phyloP scores from a whole-genome alignment of 2,329 filamentous ascomycete genomes.

The Akanthomyces muscarius region DNA sequence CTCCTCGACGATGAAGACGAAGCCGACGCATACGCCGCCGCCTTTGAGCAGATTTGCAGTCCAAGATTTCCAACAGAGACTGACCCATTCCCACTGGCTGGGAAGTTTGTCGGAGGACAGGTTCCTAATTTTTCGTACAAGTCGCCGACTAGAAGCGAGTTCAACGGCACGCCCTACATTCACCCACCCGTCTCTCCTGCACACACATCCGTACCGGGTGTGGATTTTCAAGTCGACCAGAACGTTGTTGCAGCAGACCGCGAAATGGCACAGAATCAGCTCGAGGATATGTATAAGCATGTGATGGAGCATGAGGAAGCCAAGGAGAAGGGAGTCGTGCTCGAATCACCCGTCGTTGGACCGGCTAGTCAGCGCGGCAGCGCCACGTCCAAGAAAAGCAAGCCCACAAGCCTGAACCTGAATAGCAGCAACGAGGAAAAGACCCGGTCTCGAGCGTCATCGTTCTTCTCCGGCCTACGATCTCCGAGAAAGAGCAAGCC shows the following conservation, averaged over 20 bases:
- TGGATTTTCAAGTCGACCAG: conserved; percentile 71
- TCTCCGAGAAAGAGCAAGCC: conserved; percentile 54
- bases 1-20: conserved; percentile 45
- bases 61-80: conserved; percentile 23
- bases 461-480: conserved; percentile 57
- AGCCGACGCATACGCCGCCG: conserved; percentile 15
- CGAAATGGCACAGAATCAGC: conserved; percentile 71
- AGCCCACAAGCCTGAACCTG: conserved; percentile 49
- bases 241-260: conserved; percentile 70
- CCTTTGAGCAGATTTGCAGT: conserved; percentile 21
- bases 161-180: conserved; percentile 24
- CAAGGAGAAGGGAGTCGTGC: conserved; percentile 51
- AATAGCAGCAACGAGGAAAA: conserved; percentile 41
- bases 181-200: conserved; percentile 36
- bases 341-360: conserved; percentile 39
- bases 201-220: conserved; percentile 50
- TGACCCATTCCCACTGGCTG: conserved; percentile 21
- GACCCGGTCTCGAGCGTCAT: conserved; percentile 53
- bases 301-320: conserved; percentile 85
- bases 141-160: conserved; percentile 36
- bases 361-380: conserved; percentile 24
- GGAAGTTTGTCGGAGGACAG: conserved; percentile 27
- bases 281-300: conserved; percentile 86
- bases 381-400: conserved; percentile 43
- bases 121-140: conserved; percentile 51